Conservation (phyloP, 805 yeast genomes). For the Blastobotrys parvus region DNA sequence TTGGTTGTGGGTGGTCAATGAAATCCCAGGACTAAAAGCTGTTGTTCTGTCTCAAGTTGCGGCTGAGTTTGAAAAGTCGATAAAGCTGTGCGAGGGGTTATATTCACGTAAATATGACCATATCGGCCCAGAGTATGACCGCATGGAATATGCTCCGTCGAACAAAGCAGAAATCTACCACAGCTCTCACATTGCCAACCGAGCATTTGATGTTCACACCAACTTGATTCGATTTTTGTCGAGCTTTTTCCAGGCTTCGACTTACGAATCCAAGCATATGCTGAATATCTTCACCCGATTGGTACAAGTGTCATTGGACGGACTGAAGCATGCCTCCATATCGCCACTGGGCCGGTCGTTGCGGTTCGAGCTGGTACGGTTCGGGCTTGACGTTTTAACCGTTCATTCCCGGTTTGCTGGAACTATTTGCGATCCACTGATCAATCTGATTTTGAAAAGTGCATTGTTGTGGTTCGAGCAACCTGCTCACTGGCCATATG, state of each 20-base stretch:
- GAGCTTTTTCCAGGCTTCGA: constrained; percentile 72
- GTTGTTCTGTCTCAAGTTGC: constrained; percentile 63
- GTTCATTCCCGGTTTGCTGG: constrained; percentile 46
- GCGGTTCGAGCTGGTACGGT: constrained; percentile 64
- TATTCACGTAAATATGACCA: constrained; percentile 51
- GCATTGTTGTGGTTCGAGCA: constrained; percentile 71
- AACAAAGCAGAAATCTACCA: constrained; percentile 51
- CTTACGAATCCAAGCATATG: constrained; percentile 61
- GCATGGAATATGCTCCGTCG: constrained; percentile 88
- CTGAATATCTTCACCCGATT: constrained; percentile 61
- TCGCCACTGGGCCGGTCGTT: constrained; percentile 76
- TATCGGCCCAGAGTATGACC: constrained; percentile 48
- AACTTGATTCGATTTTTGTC: constrained; percentile 58
- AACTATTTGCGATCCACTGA: constrained; percentile 38
- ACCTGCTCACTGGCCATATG: constrained; percentile 66
- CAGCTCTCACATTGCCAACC: constrained; percentile 40
- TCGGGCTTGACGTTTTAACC: constrained; percentile 56
- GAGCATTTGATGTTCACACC: constrained; percentile 57
- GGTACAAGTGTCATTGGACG: constrained; percentile 34
- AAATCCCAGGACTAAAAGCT: constrained; percentile 48
- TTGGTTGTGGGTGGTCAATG: constrained; percentile 75
- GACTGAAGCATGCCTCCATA: constrained; percentile 56
- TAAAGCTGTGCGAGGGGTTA: constrained; percentile 53
- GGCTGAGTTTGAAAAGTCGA: constrained; percentile 58
- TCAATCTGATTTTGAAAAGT: constrained; percentile 50